Percentiles rank a stretch among this genome's conserved stretches.
Evolutionary conservation across 148 eudicot species (phyloP).

Genomic region (Arbutus unedo): DNA sequence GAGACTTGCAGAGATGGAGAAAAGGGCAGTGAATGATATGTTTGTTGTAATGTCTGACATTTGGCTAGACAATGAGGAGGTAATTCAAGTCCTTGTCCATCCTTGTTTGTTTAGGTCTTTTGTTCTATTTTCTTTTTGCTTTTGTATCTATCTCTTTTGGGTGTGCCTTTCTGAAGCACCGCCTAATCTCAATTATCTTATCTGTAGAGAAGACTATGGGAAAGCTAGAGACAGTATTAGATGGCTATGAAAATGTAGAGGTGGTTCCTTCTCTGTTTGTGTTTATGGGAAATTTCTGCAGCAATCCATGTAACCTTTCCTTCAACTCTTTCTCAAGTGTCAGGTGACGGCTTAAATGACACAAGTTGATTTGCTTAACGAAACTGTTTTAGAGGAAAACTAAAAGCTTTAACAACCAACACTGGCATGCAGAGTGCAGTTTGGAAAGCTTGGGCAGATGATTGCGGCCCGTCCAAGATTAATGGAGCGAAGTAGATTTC

Average conservation of each 20-base stretch:
- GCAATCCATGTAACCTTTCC: conserved; percentile 80
- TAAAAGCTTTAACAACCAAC: conserved; percentile 8
- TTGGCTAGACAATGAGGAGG: conserved; percentile 83
- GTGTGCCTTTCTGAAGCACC: background rate
- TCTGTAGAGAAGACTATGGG: conserved; percentile 73
- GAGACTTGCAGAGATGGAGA: conserved; percentile 74
- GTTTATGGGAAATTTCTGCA: conserved; percentile 91
- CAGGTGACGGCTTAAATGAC: conserved; percentile 51
- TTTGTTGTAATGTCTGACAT: conserved; percentile 85
- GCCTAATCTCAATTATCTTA: conserved; percentile 25
- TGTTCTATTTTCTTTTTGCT: background rate
- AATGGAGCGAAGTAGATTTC: conserved; percentile 69
- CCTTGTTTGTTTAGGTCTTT: background rate
- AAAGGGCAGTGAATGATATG: conserved; percentile 83
- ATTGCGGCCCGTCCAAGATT: conserved; percentile 67
- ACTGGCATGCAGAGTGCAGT: conserved; percentile 54
- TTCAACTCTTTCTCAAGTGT: conserved; percentile 67
- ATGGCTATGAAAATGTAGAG: conserved; percentile 72
- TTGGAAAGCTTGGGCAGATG: conserved; percentile 84
- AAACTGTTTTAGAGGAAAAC: background rate
- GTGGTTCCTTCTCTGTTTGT: conserved; percentile 97
- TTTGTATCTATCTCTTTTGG: background rate
- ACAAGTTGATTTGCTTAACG: background rate
- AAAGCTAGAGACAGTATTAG: conserved; percentile 67
- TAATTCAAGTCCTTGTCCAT: conserved; percentile 27